Conservation (phyloP, 2,329 filamentous ascomycete genomes). For the Nemania sp. region DNA sequence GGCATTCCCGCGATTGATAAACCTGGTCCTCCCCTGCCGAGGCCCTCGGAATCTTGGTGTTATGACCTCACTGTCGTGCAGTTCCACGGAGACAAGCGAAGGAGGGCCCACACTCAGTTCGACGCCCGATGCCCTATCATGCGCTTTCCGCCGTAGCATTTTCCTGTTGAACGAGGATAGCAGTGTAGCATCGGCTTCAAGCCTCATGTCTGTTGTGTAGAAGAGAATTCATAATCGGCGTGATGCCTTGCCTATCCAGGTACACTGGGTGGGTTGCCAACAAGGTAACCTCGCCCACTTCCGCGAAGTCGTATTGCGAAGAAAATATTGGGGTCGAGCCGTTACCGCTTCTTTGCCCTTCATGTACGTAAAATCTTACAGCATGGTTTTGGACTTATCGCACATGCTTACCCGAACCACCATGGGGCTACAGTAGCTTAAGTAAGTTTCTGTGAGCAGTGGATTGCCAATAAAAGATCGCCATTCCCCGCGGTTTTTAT, state of each 20-base stretch:
- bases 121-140: neutral
- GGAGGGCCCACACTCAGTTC: neutral
- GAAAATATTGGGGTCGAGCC: slow-evolving; percentile 1
- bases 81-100: slow-evolving; percentile 10
- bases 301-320: neutral
- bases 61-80: slow-evolving; percentile 13
- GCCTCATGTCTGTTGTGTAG: neutral
- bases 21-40: slow-evolving; percentile 15
- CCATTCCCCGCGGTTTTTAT: slow-evolving; percentile 6
- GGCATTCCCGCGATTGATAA: slow-evolving; percentile 3
- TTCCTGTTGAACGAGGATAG: slow-evolving; percentile 7
- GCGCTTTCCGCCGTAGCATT: neutral
- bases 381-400: slow-evolving; percentile 2
- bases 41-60: slow-evolving; percentile 13
- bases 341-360: slow-evolving; percentile 15
- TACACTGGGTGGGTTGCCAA: neutral
- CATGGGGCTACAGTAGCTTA: too few species aligned
- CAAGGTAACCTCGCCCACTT: slow-evolving; percentile 11
- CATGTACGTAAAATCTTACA: slow-evolving; percentile 9
- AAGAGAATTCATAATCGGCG: neutral
- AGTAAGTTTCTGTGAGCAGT: neutral
- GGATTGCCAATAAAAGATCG: slow-evolving; percentile 13
- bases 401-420: slow-evolving; percentile 11
- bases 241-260: slow-evolving; percentile 1
- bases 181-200: neutral